A percentile compares a stretch with the other conserved stretches of the same genome.
phyloP scores from a whole-genome alignment of 2,329 filamentous ascomycete species.

The Trichothecium sympodiale region DNA sequence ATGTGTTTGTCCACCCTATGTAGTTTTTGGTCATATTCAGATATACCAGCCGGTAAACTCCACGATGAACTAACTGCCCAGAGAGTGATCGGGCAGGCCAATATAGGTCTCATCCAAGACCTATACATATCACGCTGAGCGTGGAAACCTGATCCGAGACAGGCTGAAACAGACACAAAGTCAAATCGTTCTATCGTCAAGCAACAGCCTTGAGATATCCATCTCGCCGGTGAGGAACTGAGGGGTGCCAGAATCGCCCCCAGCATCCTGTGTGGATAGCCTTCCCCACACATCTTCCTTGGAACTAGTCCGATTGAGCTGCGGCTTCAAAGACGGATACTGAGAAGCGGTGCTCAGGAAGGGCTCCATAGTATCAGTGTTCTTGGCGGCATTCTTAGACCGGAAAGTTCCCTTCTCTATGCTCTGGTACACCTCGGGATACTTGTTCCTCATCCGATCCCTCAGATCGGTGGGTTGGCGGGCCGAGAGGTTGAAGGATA shows the following conservation, averaged over 20 bases:
- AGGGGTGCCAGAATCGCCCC: constrained; percentile 23
- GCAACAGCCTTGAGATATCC: constrained; percentile 48
- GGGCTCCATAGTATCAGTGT: constrained; percentile 37
- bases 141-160: too few relatives aligned
- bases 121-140: too few relatives aligned
- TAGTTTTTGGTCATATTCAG: too few relatives aligned
- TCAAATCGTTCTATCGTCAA: constrained; percentile 36
- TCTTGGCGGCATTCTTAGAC: constrained; percentile 27
- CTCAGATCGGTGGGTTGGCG: constrained; percentile 53
- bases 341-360: constrained; percentile 34
- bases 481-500: constrained; percentile 43
- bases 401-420: constrained; percentile 45
- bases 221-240: constrained; percentile 42
- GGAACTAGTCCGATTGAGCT: constrained; percentile 27
- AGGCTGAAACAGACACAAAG: too few relatives aligned
- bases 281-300: constrained; percentile 32
- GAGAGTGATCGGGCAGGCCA: too few relatives aligned
- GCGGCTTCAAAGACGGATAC: constrained; percentile 25
- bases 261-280: neutral
- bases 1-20: too few relatives aligned
- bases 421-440: constrained; percentile 43
- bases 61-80: too few relatives aligned
- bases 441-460: constrained; percentile 54
- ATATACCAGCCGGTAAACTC: too few relatives aligned
- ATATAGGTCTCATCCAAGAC: too few relatives aligned